Evolutionary conservation across 176 grass and related monocot genomes (phyloP).

Genomic region (Elymus sibiricus): DNA sequence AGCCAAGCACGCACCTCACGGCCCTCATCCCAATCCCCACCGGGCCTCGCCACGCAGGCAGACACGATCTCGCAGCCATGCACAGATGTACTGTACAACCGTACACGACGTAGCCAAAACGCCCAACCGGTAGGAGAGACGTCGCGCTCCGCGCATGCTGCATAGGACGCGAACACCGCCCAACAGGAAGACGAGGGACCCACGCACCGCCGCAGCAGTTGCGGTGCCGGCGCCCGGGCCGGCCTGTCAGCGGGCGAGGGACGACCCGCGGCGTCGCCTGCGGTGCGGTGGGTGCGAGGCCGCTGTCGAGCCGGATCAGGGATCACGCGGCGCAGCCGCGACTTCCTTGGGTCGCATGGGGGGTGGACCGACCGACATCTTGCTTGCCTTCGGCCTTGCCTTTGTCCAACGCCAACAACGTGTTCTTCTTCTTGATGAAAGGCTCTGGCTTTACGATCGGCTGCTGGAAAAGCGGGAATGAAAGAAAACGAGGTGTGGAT

Average conservation of each 20-base stretch:
- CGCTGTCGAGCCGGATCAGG: constrained; percentile 17
- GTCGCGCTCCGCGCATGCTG: neutral
- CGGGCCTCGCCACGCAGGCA: neutral
- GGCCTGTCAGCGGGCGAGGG: neutral
- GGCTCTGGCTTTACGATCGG: neutral
- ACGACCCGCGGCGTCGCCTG: no score
- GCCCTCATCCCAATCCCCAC: neutral
- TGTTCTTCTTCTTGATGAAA: neutral
- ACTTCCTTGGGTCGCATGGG: neutral
- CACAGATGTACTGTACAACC: no score
- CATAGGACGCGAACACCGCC: neutral
- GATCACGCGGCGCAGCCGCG: neutral
- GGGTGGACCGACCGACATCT: constrained; percentile 25
- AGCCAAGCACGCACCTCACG: neutral
- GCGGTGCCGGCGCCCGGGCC: neutral
- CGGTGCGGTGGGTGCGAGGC: constrained; percentile 26
- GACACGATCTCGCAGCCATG: neutral
- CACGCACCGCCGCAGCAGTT: neutral
- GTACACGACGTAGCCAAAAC: neutral
- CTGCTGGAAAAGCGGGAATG: neutral
- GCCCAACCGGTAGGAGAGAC: constrained; percentile 14
- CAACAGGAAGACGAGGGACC: no score
- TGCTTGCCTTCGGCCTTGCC: neutral
- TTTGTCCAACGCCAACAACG: neutral
- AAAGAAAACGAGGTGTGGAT: neutral